These are phyloP conservation scores for Cryptococcus sp. DNA, from an alignment of 1,284 basidiomycete species.

Conservation along the genomic window DNA sequence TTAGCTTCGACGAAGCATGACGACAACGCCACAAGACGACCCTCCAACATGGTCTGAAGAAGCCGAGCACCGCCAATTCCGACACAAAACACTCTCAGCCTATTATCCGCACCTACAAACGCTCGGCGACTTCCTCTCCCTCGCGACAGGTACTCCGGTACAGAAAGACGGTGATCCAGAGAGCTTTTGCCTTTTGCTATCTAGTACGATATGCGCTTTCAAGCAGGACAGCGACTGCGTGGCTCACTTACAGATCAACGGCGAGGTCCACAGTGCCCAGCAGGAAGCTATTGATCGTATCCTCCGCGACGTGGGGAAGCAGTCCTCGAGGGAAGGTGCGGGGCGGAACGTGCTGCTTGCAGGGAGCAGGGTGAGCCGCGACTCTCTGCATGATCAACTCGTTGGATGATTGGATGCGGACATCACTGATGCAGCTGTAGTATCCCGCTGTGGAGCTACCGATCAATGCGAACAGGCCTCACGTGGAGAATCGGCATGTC, in stretches of 20 bases:
- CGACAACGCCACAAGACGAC: too few species aligned
- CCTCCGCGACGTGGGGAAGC: conserved; percentile 25
- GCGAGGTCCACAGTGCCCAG: conserved; percentile 21
- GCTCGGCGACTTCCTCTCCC: conserved; percentile 21
- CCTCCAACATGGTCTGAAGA: too few species aligned
- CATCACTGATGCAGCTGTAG: conserved; percentile 1
- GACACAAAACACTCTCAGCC: conserved; percentile 47
- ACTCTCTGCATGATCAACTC: background rate
- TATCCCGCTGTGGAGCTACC: conserved; percentile 20
- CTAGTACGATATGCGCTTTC: conserved; percentile 27
- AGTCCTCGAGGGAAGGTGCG: background rate
- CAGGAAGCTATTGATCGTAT: conserved; percentile 41
- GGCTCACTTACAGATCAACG: background rate
- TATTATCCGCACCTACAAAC: conserved; percentile 37
- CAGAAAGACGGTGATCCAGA: conserved; percentile 24
- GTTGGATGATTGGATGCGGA: background rate
- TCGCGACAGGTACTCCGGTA: conserved; percentile 1
- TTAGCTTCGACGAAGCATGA: too few species aligned
- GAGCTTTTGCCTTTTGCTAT: conserved; percentile 28
- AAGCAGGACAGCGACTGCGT: background rate
- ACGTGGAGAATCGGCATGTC: conserved; percentile 24
- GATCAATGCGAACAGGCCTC: conserved; percentile 27
- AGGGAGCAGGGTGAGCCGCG: conserved; percentile 23
- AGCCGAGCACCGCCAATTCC: background rate
- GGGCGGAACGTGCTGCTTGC: conserved; percentile 28